These are phyloP conservation scores for Cyberlindnera meyerae DNA, from an alignment of 805 yeast genomes.

Conservation along the genomic window DNA sequence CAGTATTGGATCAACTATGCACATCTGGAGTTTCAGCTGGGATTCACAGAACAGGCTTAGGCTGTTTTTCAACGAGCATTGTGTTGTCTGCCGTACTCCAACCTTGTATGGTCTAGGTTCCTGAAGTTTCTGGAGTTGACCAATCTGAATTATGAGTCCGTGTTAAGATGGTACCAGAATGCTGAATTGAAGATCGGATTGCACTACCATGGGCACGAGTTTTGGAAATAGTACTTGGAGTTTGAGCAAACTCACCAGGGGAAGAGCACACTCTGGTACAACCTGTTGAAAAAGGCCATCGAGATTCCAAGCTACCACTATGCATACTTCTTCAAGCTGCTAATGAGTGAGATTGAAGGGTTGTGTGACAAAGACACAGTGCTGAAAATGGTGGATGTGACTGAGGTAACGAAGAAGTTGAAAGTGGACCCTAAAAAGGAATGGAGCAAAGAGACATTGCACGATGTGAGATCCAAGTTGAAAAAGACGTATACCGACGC, in stretches of 20 bases:
- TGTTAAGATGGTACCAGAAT: slow-evolving; percentile 37
- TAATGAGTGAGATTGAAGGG: slow-evolving; percentile 30
- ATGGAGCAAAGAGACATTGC: slow-evolving; percentile 12
- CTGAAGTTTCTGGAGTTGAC: slow-evolving; percentile 34
- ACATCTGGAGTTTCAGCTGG: slow-evolving; percentile 40
- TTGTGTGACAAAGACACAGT: slow-evolving; percentile 9
- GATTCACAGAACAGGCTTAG: slow-evolving; percentile 34
- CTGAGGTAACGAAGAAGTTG: slow-evolving; percentile 22
- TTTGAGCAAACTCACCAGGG: slow-evolving; percentile 37
- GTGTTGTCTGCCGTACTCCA: slow-evolving; percentile 36
- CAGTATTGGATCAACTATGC: slow-evolving; percentile 60
- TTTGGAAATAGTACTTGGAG: slow-evolving; percentile 46
- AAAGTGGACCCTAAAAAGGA: slow-evolving; percentile 11
- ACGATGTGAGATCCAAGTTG: slow-evolving; percentile 33
- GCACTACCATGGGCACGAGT: slow-evolving; percentile 46
- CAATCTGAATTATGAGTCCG: slow-evolving; percentile 25
- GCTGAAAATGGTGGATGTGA: slow-evolving; percentile 9
- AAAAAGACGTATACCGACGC: slow-evolving; percentile 47
- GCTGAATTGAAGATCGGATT: slow-evolving; percentile 47
- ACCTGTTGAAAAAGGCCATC: slow-evolving; percentile 41
- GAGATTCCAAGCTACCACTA: slow-evolving; percentile 57
- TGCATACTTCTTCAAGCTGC: slow-evolving; percentile 39
- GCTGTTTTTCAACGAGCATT: slow-evolving; percentile 38
- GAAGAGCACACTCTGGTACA: slow-evolving; percentile 19
- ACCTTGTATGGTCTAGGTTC: slow-evolving; percentile 48